A percentile compares a stretch with the other conserved stretches of the same genome.
These are phyloP conservation scores for Plantago elongata DNA, from an alignment of 257 asterid species.

Conservation along the genomic window DNA sequence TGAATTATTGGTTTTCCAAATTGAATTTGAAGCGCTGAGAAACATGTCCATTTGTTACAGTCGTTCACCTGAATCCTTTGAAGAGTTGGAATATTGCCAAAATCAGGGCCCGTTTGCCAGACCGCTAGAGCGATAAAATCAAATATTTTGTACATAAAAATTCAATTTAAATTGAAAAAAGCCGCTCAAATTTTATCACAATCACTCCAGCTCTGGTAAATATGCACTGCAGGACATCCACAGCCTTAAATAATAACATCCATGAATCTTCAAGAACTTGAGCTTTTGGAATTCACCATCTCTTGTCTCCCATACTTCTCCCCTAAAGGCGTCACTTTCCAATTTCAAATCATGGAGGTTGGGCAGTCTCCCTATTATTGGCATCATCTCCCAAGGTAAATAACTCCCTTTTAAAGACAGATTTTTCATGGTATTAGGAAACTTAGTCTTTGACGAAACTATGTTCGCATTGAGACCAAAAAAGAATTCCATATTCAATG, in stretches of 20 bases:
- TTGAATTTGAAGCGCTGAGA: background rate
- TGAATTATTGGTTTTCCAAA: background rate
- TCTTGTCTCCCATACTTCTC: slow-evolving; percentile 8
- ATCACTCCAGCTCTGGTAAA: slow-evolving; percentile 17
- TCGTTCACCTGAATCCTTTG: slow-evolving; percentile 6
- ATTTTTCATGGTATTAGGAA: background rate
- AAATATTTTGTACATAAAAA: no score
- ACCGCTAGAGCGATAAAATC: no score
- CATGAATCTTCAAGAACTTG: slow-evolving; percentile 9
- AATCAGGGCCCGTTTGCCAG: no score
- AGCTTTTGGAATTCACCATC: slow-evolving; percentile 17
- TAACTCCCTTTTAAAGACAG: background rate
- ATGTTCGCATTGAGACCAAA: no score
- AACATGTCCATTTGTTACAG: background rate
- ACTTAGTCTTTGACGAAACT: background rate
- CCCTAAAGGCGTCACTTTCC: background rate
- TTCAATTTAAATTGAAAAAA: no score
- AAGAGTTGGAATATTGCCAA: slow-evolving; percentile 12
- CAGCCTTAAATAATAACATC: background rate
- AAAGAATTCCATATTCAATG: background rate
- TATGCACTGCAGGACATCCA: slow-evolving; percentile 9
- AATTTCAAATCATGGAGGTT: slow-evolving; percentile 21
- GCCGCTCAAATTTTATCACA: no score
- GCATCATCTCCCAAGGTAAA: slow-evolving; percentile 9
- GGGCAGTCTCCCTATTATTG: slow-evolving; percentile 7